Base-by-base conservation (phyloP, 768 basidiomycete species). In the Hygrocybe punicea region DNA sequence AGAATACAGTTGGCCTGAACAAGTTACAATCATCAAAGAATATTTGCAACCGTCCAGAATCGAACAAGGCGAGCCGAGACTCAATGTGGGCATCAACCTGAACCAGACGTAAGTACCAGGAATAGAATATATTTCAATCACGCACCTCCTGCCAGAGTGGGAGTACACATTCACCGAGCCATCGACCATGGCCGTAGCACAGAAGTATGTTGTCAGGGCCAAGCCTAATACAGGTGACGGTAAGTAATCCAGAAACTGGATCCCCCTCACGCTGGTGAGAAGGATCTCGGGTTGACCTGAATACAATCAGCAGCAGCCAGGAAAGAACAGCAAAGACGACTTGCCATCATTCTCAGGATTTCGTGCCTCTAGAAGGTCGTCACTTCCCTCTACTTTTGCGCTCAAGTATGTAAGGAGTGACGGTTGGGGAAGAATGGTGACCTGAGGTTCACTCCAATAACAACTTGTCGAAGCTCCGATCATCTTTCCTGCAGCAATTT, bases 221-320 rank as follows among this genome's bases (percentile, higher is more conserved):
- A 91, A 65, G 1, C 78, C 74, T 14, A 95, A 68, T n/a, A 83
- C 84, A 23, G 88, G 85, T 2, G 81, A 83, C 1, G 89, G 84
- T 7, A 96, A 65, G 71, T 90, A 98, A 70, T 98, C 95, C 44
- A 95, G 71, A 93, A 95, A 98, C 53, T 89, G 84, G 10, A 84
- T 87, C 57, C 86, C 82, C 72, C 84, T 85, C 34, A 81, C 79
- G 64, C 75, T 81, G 53, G 82, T 72, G 57, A 84, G 84, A 6
- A 81, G 72, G 14, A 98, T 78, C 64, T 93, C 92, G 16, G 82
- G 80, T 4, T 79, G 76, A n/a, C 80, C 87, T 85, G 56, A 51
- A 58, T 59, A 42, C 58, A 35, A 46, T 40, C 23, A n/a, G 54
- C 44, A 10, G 51, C 10, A 37, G 37, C 10, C 23, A 54, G 36